Base-by-base conservation (phyloP, 1,139 yeast species). In the Yamadazyma blattariae region DNA sequence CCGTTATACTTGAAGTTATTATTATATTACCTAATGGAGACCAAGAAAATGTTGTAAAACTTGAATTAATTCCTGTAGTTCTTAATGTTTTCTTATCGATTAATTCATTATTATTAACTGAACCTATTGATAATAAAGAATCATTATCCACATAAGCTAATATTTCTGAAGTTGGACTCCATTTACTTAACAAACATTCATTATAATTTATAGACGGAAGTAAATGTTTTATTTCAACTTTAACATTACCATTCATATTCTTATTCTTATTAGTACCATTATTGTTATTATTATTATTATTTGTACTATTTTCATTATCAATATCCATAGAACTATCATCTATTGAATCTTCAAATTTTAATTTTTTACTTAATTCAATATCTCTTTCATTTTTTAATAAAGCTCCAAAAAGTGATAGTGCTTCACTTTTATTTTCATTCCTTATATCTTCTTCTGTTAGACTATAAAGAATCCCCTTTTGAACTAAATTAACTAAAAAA, bases 401-500 rank as follows among this genome's bases (percentile, higher is more conserved):
- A 0, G 67, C 57, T n/a, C 62, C 65, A 30, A 64, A 51, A 5
- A 67, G 48, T 16, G 65, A 46, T 28, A 57, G 49, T 12, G 46
- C 45, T 30, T 56, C 54, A 6, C 49, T 48, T 5, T 39, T 34
- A 5, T 38, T 44, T 7, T 38, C 37, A 17, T 17, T 17, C 7
- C 19, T 5, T 11, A 56, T 42, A 13, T 64, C 65, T 12, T 50
- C 47, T 40, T 67, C 67, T 1, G 68, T 63, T 28, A 67, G 44
- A 15, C 70, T 67, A 52, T 82, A 86, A 38, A 89, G 71, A 19
- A 90, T 77, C 2, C 97, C 97, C 54, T 82, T 85, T 51, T 90
- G 97, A 1, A 90, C 82, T 34, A 90, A 63, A 50, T 79, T 78
- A 10, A 90, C 95, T 18, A 90, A 64, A 40, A 87, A 77, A 1